A percentile compares a stretch with the other conserved stretches of the same genome.
These are phyloP conservation scores for Eimeria necatrix DNA, from an alignment of 169 alveolate species.

Conservation along the genomic window DNA sequence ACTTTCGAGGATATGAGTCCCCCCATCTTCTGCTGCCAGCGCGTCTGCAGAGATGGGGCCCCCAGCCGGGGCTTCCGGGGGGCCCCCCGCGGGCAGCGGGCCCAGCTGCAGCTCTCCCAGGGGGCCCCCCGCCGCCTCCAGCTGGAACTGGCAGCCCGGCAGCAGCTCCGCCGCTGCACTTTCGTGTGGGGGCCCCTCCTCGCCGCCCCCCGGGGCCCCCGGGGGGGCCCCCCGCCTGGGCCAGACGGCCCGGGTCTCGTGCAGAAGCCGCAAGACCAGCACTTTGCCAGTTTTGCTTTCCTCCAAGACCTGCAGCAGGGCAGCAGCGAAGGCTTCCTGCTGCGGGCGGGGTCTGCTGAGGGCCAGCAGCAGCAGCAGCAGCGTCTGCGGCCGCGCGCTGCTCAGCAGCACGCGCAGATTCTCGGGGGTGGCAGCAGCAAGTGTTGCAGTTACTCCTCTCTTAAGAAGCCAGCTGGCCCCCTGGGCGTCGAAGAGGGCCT, in stretches of 20 bases:
- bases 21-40: neutral
- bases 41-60: neutral
- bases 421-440: neutral
- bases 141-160: constrained; percentile 27
- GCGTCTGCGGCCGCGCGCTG: neutral
- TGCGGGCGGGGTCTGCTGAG: constrained; percentile 24
- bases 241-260: neutral
- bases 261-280: constrained; percentile 20
- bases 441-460: neutral
- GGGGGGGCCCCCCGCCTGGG: neutral
- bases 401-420: constrained; percentile 26
- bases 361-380: constrained; percentile 64
- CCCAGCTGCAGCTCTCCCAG: neutral
- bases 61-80: no score
- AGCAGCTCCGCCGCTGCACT: constrained; percentile 16
- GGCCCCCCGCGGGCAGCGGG: no score
- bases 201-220: neutral
- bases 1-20: neutral
- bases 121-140: neutral
- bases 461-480: constrained; percentile 15
- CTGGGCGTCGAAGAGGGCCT: constrained; percentile 36
- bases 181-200: neutral
- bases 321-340: neutral
- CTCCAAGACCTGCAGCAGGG: constrained; percentile 39
- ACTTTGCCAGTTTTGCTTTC: neutral